A percentile compares a stretch with the other conserved stretches of the same genome.
phyloP scores from a whole-genome alignment of 768 basidiomycete genomes.

The Naganishia antarctica region DNA sequence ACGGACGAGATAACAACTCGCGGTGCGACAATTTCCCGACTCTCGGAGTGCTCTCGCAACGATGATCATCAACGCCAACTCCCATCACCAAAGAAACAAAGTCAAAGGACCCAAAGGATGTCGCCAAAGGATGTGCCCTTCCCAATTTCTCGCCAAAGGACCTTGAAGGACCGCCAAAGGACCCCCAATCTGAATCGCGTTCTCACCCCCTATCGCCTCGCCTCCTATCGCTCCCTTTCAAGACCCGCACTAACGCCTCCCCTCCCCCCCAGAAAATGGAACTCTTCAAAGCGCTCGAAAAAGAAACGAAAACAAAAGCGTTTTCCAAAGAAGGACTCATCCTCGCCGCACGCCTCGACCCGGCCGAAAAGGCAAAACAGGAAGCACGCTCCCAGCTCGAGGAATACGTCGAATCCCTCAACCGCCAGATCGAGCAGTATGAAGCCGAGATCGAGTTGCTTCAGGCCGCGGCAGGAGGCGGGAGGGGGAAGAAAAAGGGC shows the following conservation, averaged over 20 bases:
- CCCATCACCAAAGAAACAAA: no score
- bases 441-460: constrained; percentile 91
- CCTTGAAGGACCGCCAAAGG: no score
- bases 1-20: no score
- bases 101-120: no score
- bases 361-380: constrained; percentile 92
- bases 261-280: constrained; percentile 86
- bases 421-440: constrained; percentile 84
- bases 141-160: no score
- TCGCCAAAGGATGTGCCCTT: no score
- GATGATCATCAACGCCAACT: no score
- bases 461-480: constrained; percentile 54
- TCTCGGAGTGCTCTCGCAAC: no score
- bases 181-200: no score
- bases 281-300: constrained; percentile 99
- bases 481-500: constrained; percentile 68
- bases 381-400: constrained; percentile 81
- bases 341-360: constrained; percentile 88
- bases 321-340: constrained; percentile 98
- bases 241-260: constrained; percentile 23
- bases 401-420: constrained; percentile 80
- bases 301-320: constrained; percentile 99
- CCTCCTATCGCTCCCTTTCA: no score
- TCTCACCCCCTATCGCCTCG: no score
- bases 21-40: no score